Base-by-base conservation (phyloP, 1,139 yeast species). In the Tardiomyces depauwii region DNA sequence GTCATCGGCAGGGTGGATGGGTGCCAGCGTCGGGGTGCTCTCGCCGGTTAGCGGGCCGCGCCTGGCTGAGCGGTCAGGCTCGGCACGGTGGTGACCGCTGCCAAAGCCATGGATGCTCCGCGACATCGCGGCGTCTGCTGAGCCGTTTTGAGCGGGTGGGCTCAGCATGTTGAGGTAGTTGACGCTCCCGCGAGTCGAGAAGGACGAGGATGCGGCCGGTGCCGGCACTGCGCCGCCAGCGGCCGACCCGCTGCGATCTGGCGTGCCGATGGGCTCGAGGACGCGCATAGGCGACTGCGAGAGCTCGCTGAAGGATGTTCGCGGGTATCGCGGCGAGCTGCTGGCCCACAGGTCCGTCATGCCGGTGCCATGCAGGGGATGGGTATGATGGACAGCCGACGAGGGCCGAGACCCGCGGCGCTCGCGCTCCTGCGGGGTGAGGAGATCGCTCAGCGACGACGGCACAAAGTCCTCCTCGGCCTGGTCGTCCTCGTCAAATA, bases 391-490 rank as follows among this genome's bases (percentile, higher is more conserved):
- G 36, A 38, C 23, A 25, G 30, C 13, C 19, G 32, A 23, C 23
- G 53, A 77, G 40, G 76, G 73, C 45, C 83, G 67, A 6, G 87
- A 79, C 50, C 76, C 81, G 43, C 93, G 70, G 49, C 94, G 67
- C 53, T 71, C 67, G 27, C 82, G 65, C 59, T 86, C 94, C 54
- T 80, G 86, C 0, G 94, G 94, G 1, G 95, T 85, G 43, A 86
- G 66, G 45, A 84, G 67, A 55, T 84, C 93, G 18, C 80, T 75
- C 41, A 86, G 66, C 21, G 87, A 75, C 1, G 81, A 79, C 2
- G 95, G 95, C 2, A 86, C 85, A 55, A 77, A 82, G 57, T 84
- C 94, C 53, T 83, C 88, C 49, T 74, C 82, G 55, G 70, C 74
- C 18, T 72, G 62, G 12, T 60, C 58, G 14, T 51, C 59, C 14